Percentiles rank a stretch among this genome's conserved stretches.
Evolutionary conservation across 306 rosid species (phyloP).

Genomic region (Prunus dulcis): DNA sequence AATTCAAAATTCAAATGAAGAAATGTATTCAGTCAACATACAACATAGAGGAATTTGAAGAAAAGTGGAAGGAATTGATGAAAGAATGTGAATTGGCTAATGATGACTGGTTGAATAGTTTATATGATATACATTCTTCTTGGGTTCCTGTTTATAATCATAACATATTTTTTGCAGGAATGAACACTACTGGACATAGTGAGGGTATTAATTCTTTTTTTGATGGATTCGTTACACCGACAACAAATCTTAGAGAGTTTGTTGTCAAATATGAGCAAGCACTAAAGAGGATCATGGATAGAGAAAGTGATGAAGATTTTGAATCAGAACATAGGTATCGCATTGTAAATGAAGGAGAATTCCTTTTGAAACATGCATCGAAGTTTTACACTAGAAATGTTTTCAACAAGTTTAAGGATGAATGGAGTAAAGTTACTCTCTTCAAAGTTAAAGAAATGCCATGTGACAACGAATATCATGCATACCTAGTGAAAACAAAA

Average conservation of each 20-base stretch:
- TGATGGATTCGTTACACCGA: not conserved
- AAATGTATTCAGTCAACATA: not conserved
- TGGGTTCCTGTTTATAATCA: not conserved
- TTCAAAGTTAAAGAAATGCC: not conserved
- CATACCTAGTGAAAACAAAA: not conserved
- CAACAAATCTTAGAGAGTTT: slow-evolving; percentile 5
- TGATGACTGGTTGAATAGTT: not conserved
- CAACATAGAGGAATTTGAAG: no score
- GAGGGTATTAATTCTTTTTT: not conserved
- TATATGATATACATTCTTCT: not conserved
- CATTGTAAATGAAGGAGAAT: not conserved
- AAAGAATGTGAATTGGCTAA: no score
- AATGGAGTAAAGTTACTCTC: not conserved
- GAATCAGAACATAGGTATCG: not conserved
- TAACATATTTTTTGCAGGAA: slow-evolving; percentile 1
- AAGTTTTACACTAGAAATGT: not conserved
- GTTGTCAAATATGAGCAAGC: slow-evolving; percentile 5
- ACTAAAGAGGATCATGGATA: not conserved
- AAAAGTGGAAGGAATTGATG: no score
- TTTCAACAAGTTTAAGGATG: not conserved
- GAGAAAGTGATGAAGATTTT: slow-evolving; percentile 10
- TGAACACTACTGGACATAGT: not conserved
- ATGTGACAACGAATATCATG: not conserved
- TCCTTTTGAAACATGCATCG: not conserved
- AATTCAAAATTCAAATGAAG: not conserved